Percentiles rank a stretch among this genome's conserved stretches.
Evolutionary conservation across 331 rosid species (phyloP).

Genomic region (Phaseolus coccineus): DNA sequence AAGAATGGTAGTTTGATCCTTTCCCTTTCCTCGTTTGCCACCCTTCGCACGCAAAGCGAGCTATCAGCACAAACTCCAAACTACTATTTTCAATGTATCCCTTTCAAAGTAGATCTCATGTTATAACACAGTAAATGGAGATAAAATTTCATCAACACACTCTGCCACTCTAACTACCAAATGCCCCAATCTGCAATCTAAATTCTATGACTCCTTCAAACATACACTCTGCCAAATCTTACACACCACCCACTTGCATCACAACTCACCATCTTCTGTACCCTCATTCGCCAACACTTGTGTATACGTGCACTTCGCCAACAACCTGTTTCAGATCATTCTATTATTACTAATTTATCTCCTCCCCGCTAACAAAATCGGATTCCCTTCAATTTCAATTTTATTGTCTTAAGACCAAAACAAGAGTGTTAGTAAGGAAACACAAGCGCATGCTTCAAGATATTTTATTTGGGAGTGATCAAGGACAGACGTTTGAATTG

Average conservation of each 20-base stretch:
- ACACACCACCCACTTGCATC: background rate
- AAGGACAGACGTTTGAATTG: slow-evolving; percentile 5
- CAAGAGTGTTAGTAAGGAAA: background rate
- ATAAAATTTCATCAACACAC: background rate
- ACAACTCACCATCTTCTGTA: background rate
- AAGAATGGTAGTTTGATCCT: background rate
- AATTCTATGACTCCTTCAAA: background rate
- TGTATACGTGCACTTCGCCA: background rate
- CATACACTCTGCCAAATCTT: background rate
- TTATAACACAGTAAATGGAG: background rate
- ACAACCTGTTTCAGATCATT: too few species aligned
- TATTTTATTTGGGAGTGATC: background rate
- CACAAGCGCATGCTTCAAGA: background rate
- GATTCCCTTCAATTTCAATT: background rate
- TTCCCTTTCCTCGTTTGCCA: background rate
- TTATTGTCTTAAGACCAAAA: background rate
- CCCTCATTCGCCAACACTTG: background rate
- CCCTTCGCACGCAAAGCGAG: background rate
- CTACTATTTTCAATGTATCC: background rate
- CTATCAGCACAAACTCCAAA: background rate
- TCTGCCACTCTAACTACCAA: background rate
- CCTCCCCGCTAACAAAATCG: background rate
- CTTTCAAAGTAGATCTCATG: background rate
- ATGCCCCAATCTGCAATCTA: background rate
- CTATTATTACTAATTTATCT: background rate